Evolutionary conservation across 2,329 filamentous ascomycete species (phyloP).

Genomic region (Delphinella strobiligena): DNA sequence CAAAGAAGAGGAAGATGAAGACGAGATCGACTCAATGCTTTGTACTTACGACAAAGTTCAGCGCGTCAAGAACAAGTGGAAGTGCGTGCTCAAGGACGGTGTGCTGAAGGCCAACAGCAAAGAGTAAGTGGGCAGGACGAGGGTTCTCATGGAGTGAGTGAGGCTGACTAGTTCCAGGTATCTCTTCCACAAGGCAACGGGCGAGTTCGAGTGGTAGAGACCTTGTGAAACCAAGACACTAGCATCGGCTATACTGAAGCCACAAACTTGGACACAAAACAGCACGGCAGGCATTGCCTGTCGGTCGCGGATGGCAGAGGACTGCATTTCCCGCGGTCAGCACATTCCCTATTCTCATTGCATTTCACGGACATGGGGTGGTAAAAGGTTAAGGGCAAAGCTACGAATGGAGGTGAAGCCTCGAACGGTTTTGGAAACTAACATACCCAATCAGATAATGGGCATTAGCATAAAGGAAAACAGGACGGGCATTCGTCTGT

Average conservation of each 20-base stretch:
- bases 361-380: neutral
- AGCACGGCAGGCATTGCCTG: no score
- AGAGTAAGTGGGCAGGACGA: conserved; percentile 45
- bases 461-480: no score
- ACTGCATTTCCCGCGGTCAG: neutral
- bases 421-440: no score
- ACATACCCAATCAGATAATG: no score
- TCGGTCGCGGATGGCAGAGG: no score
- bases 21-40: conserved; percentile 81
- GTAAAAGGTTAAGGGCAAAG: neutral
- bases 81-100: conserved; percentile 96
- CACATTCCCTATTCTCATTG: neutral
- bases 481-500: no score
- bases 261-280: no score
- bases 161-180: conserved; percentile 42
- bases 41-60: conserved; percentile 99
- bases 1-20: conserved; percentile 68
- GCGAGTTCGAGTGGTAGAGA: conserved; percentile 86
- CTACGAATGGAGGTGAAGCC: no score
- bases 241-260: neutral
- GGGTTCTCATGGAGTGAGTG: neutral
- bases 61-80: conserved; percentile 92
- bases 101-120: conserved; percentile 86
- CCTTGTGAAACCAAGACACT: neutral
- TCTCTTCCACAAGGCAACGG: conserved; percentile 93